These are phyloP conservation scores for Scalesia atractyloides DNA, from an alignment of 129 eudicot species.

Conservation along the genomic window DNA sequence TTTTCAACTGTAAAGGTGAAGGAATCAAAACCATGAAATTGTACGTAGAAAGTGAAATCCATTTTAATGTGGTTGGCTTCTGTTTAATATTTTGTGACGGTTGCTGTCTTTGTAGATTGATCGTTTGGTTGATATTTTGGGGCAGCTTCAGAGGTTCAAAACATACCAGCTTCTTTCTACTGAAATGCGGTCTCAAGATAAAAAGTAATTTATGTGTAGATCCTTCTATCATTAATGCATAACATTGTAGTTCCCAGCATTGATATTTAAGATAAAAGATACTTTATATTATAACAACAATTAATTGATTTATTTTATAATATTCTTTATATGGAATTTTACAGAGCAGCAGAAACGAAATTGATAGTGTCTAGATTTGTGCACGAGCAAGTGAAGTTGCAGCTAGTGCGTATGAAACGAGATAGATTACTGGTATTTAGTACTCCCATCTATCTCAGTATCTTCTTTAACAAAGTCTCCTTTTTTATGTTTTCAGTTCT, in stretches of 20 bases:
- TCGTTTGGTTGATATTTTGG: constrained; percentile 47
- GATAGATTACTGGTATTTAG: constrained; percentile 56
- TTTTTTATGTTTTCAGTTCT: constrained; percentile 10
- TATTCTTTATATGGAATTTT: constrained; percentile 17
- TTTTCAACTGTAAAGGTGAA: constrained; percentile 14
- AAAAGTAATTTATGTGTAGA: constrained; percentile 1
- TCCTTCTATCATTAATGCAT: constrained; percentile 45
- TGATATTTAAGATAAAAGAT: constrained; percentile 52
- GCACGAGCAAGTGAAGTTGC: constrained; percentile 62
- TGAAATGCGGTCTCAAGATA: constrained; percentile 60
- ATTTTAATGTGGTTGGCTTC: constrained; percentile 14
- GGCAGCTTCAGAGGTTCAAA: constrained; percentile 53
- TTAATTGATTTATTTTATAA: not conserved
- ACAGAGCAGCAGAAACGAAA: constrained; percentile 58
- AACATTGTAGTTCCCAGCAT: constrained; percentile 27
- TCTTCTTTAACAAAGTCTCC: constrained; percentile 1
- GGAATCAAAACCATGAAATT: not conserved
- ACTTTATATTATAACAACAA: not conserved
- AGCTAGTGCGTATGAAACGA: constrained; percentile 57
- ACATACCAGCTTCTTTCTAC: constrained; percentile 47
- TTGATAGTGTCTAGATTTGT: constrained; percentile 51
- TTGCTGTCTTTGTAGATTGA: constrained; percentile 51
- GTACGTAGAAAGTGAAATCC: not conserved
- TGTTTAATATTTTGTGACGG: not conserved
- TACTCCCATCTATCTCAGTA: constrained; percentile 20